Conservation (phyloP, 2,329 filamentous ascomycete species). For the Ophiocordyceps camponoti-floridani region DNA sequence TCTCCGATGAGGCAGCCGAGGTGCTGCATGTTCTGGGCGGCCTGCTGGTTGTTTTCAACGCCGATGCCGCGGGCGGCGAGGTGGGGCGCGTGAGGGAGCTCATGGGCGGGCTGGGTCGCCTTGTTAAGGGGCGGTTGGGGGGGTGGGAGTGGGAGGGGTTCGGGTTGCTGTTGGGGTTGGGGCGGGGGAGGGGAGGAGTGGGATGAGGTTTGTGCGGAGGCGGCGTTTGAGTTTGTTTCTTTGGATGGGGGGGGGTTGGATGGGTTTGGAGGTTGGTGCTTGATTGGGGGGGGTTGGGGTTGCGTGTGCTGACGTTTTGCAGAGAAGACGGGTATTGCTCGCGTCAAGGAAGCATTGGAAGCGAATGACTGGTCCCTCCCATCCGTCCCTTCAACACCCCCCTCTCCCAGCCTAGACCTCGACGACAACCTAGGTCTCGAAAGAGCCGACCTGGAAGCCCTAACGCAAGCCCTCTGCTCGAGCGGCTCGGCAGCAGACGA, state of each 20-base stretch:
- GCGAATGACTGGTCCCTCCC: conserved; percentile 52
- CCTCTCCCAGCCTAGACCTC: neutral
- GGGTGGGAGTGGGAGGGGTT: conserved; percentile 49
- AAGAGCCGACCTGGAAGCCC: conserved; percentile 30
- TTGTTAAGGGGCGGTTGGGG: conserved; percentile 38
- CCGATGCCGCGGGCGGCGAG: conserved; percentile 4
- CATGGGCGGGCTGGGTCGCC: conserved; percentile 16
- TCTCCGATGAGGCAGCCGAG: conserved; percentile 41
- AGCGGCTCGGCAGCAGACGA: conserved; percentile 14
- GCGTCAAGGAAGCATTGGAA: conserved; percentile 43
- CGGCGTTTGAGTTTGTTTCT: conserved; percentile 44
- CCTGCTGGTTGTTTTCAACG: conserved; percentile 26
- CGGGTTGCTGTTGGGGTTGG: conserved; percentile 39
- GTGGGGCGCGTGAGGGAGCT: no score
- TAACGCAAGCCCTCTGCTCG: conserved; percentile 33
- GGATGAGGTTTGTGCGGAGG: conserved; percentile 40
- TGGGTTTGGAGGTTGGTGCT: conserved; percentile 35
- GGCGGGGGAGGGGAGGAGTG: conserved; percentile 27
- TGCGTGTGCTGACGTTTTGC: no score
- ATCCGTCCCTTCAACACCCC: neutral
- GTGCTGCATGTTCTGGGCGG: conserved; percentile 43
- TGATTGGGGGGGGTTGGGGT: no score
- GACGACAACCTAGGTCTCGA: conserved; percentile 34
- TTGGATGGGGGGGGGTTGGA: conserved; percentile 23
- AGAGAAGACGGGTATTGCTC: conserved; percentile 38